Base-by-base conservation (phyloP, 2,329 filamentous ascomycete genomes). In the Coniochaeta hoffmannii region DNA sequence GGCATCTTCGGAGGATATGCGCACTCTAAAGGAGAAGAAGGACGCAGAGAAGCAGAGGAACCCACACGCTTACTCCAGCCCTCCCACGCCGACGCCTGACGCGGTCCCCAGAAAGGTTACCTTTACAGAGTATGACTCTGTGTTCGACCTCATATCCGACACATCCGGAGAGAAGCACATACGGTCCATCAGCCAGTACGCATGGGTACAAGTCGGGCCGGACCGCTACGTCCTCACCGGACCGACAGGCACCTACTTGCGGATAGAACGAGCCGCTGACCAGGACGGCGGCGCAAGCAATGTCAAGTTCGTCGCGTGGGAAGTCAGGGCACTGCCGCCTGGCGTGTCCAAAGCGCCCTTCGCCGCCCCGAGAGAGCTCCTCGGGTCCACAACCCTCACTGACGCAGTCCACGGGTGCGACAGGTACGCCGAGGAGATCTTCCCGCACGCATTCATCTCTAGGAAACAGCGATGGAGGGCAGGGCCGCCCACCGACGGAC, bases 111-210 rank as follows among this genome's bases (percentile, higher is more conserved):
- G 66, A 4, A 79, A 77, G 19, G 74, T 97, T 30, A 87, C 83
- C 0, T 96, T 97, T 65, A 93, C 89, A 8, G 90, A 96, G 63
- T 99, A 97, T 68, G 88, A 89, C 56, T 93, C 88, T 2, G 85
- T 99, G n/a, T 86, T 91, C 60, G 94, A 97, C 64, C 80, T 99
- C 14, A 87, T 99, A 34, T 80, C 86, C 46, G 93, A 97, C 67
- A 87, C 85, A 1, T 87, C 85, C 2, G 83, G 82, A 28, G 93
- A 97, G 64, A 78, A 78, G 46, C 87, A 92, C 65, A 91, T 97
- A 58, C 84, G 90, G 46, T 75, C 80, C 15, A 75, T 95, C 19
- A 96, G 90, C 66, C 77, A 77, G 14, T 76, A 89, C 66, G 79
- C 90, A 0, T 99, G 94, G 94, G 90, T 97, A 1, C 83, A 87